Base-by-base conservation (phyloP, 441 rosid genomes). In the Erodium moschatum region DNA sequence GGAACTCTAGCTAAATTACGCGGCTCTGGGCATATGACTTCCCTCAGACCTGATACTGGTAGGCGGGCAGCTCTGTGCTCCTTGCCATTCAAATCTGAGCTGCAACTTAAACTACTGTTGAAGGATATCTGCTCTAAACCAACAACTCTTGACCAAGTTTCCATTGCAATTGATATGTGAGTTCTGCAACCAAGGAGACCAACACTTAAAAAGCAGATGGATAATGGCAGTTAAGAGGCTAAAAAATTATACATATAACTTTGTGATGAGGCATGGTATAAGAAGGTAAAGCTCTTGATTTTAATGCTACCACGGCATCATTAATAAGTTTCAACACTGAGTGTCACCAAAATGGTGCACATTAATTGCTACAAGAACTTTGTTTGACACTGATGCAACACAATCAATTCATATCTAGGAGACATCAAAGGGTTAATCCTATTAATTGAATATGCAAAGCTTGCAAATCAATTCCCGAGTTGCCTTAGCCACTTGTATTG, bases 11-110 rank as follows among this genome's bases (percentile, higher is more conserved):
- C 4, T 50, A 15, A 16, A 50, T 50, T 50, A 50, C 58, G 58
- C 13, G 58, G 58, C 58, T 50, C 58, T 50, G 58, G 58, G 19
- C 58, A 50, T 50, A 50, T 50, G 19, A 50, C 58, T 50, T 50
- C 58, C 58, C 16, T 50, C 58, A 50, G 5, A 13, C 58, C 58
- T n/a, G 58, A n/a, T 50, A n/a, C 58, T 4, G 58, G 58, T 50
- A n/a, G 58, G 58, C 3, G 58, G 58, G 58, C 58, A 50, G 58
- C 19, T 50, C 58, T 13, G 7, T 50, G 58, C 58, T 50, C 58
- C 58, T 50, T 50, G 19, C 58, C 6, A 50, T 50, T 50, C 19
- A 50, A 50, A 50, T 50, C 16, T 50, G 58, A 50, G 19, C 19
- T 15, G 58, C 58, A 15, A 50, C 58, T 50, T n/a, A 50, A n/a